phyloP scores from a whole-genome alignment of 2,329 filamentous ascomycete genomes.

The Chrysoporthe puriensis region DNA sequence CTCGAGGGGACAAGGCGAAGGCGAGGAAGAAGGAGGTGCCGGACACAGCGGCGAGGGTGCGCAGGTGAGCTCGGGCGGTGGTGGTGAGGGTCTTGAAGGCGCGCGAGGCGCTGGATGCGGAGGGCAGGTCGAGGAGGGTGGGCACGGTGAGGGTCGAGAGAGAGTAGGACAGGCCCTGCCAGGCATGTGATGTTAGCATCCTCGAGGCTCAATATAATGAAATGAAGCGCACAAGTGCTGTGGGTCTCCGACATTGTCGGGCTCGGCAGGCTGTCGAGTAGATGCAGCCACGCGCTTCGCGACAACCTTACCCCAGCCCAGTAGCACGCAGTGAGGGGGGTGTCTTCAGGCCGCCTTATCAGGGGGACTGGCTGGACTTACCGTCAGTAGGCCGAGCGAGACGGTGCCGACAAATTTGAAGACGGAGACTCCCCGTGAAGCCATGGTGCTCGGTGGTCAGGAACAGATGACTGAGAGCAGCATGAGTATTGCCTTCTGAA shows the following conservation, averaged over 20 bases:
- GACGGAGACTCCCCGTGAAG: conserved; percentile 70
- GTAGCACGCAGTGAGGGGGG: conserved; percentile 9
- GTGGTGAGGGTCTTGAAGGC: conserved; percentile 70
- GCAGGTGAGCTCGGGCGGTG: conserved; percentile 66
- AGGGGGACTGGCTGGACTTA: conserved; percentile 51
- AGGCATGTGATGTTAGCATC: conserved; percentile 15
- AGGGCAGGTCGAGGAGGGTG: conserved; percentile 78
- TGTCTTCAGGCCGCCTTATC: not conserved
- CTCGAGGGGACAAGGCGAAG: conserved; percentile 74
- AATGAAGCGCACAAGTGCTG: not conserved
- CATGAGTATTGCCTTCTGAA: conserved; percentile 17
- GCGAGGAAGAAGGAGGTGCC: conserved; percentile 75
- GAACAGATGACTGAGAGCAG: conserved; percentile 19
- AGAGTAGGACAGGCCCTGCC: conserved; percentile 85
- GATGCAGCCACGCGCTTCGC: conserved; percentile 13
- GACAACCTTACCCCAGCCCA: not conserved
- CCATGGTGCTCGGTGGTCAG: conserved; percentile 52
- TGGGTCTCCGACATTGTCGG: not conserved
- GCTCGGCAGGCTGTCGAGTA: not conserved
- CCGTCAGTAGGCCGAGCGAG: conserved; percentile 84
- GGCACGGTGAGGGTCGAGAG: conserved; percentile 79
- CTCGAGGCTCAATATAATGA: not conserved
- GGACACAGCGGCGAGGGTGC: conserved; percentile 69
- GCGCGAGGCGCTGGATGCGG: conserved; percentile 70
- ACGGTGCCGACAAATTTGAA: conserved; percentile 94